Evolutionary conservation across 2,329 filamentous ascomycete genomes (phyloP), one percentile per base, ranked within the genome.

Genomic region (Alternaria gansuensis): DNA sequence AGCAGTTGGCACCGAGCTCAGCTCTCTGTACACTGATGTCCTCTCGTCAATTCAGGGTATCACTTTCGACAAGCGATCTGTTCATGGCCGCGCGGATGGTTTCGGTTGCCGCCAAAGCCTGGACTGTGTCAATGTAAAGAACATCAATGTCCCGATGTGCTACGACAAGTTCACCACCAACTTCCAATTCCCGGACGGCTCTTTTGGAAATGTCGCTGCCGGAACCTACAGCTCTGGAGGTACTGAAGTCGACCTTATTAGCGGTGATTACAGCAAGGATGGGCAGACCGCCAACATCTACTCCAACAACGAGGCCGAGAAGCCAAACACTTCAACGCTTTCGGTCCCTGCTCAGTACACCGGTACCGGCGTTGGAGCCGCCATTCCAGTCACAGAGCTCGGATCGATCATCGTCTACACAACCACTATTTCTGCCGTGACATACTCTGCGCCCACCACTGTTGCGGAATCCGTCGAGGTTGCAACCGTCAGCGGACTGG

Each of bases 101-200:
- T 76, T 78, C 54, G 76, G 75, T 61, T 78, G 75, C 62, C 74
- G 71, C 26, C 66, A 73, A 26, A 77, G 69, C 17, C 77, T 80
- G 13, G 65, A 78, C 53, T 82, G 80, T 65, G 69, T 80, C n/a
- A 75, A 80, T 29, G 72, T 81, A 5, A 69, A 75, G 39, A 70
- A 64, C 36, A 70, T 80, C 33, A 75, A 77, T 34, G 72, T 83
- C 5, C 79, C 82, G 2, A 82, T 83, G 71, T 84, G 82, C 74
- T 84, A 83, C 72, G 82, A 84, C 68, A 79, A 78, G 54, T 84
- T 82, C 72, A 84, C 82, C 5, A 84, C 82, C 17, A 80, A 83
- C 62, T 84, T 73, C 65, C 78, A 77, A 52, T 79, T 84, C 48
- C 70, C 79, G 3, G 82, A 82, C 57, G 78, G 78, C 33, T 80